Conservation (phyloP, 2,329 filamentous ascomycete genomes). For the Reticulascus tulasneorum region DNA sequence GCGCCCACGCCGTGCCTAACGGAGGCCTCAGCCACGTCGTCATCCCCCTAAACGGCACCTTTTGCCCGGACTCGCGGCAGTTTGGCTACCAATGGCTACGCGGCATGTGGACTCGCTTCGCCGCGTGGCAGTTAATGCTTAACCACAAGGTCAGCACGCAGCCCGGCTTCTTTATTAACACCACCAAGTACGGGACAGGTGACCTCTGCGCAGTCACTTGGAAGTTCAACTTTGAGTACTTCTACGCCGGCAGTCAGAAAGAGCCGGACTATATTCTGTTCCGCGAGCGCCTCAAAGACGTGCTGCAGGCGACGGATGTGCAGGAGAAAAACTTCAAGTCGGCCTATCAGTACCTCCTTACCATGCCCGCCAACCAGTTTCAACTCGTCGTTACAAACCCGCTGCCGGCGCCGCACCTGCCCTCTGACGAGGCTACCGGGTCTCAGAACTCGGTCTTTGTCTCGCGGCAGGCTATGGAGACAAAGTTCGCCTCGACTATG, state of each 20-base stretch:
- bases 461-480: constrained; percentile 10
- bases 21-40: constrained; percentile 12
- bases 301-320: too few relatives aligned
- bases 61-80: constrained; percentile 4
- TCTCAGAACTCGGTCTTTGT: constrained; percentile 13
- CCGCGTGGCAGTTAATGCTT: constrained; percentile 10
- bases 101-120: constrained; percentile 12
- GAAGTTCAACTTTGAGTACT: too few relatives aligned
- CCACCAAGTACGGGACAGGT: too few relatives aligned
- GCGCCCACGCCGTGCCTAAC: constrained; percentile 32
- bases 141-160: too few relatives aligned
- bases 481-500: constrained; percentile 10
- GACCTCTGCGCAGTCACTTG: too few relatives aligned
- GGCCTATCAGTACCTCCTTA: constrained; percentile 9
- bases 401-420: constrained; percentile 8
- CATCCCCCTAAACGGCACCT: constrained; percentile 7
- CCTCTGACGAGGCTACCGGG: constrained; percentile 9
- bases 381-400: constrained; percentile 6
- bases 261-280: too few relatives aligned
- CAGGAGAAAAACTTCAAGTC: constrained; percentile 12
- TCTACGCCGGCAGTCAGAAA: too few relatives aligned
- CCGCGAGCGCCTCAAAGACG: too few relatives aligned
- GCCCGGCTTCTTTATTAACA: too few relatives aligned
- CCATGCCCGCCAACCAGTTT: constrained; percentile 12
- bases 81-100: constrained; percentile 12